A percentile compares a stretch with the other conserved stretches of the same genome.
Evolutionary conservation across 1,284 basidiomycete genomes (phyloP).

Genomic region (Sporisorium scitamineum): DNA sequence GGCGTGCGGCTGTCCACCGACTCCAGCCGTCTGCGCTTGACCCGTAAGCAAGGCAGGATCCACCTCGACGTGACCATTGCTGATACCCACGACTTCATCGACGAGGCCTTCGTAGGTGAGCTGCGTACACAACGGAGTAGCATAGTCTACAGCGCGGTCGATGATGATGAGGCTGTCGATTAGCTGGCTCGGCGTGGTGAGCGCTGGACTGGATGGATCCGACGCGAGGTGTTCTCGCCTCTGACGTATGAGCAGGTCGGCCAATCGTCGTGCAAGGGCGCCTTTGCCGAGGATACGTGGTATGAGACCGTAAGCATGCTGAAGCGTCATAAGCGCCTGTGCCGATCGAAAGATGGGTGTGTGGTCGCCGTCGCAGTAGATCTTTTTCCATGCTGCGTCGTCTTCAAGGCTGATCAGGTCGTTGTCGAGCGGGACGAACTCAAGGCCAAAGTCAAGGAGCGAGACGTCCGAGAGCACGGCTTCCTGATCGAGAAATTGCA

Average conservation of each 20-base stretch:
- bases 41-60: conserved; percentile 79
- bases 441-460: conserved; percentile 81
- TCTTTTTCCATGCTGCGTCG: conserved; percentile 49
- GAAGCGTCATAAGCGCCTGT: conserved; percentile 85
- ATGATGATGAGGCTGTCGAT: conserved; percentile 90
- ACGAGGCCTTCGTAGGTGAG: conserved; percentile 96
- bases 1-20: conserved; percentile 30
- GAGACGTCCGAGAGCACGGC: conserved; percentile 40
- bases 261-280: conserved; percentile 81
- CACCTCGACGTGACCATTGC: conserved; percentile 89
- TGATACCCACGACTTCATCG: conserved; percentile 92
- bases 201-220: conserved; percentile 60
- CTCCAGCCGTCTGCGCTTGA: conserved; percentile 31
- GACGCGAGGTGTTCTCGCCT: conserved; percentile 70
- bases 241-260: conserved; percentile 79
- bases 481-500: conserved; percentile 57
- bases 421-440: conserved; percentile 90
- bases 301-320: conserved; percentile 87
- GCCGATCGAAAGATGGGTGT: conserved; percentile 88
- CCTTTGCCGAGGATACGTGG: conserved; percentile 95
- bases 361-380: conserved; percentile 87
- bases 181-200: conserved; percentile 59
- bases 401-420: conserved; percentile 73
- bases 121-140: conserved; percentile 94
- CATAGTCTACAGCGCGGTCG: conserved; percentile 93